phyloP scores from a whole-genome alignment of 1,139 yeast genomes.

The Blastobotrys elegans region DNA sequence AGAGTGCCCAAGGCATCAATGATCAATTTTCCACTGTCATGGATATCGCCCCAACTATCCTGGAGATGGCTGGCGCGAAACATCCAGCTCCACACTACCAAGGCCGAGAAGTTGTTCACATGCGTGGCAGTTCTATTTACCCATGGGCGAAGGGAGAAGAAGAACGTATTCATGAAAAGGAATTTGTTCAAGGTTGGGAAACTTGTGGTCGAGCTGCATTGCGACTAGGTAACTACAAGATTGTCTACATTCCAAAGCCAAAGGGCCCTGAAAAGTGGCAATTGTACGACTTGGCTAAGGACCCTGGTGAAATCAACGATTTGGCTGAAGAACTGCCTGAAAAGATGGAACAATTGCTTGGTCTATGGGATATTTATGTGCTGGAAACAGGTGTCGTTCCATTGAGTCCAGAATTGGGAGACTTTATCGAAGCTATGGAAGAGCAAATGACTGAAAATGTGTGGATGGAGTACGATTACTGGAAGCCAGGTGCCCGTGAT shows the following conservation, averaged over 20 bases:
- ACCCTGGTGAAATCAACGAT: constrained; percentile 48
- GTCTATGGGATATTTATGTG: constrained; percentile 50
- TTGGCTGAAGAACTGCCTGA: constrained; percentile 36
- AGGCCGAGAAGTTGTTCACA: constrained; percentile 40
- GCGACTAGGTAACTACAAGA: constrained; percentile 48
- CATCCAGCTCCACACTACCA: constrained; percentile 43
- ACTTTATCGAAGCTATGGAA: constrained; percentile 13
- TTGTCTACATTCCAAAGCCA: constrained; percentile 43
- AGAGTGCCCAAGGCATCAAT: constrained; percentile 3
- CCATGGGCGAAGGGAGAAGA: constrained; percentile 12
- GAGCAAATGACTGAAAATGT: constrained; percentile 13
- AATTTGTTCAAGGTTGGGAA: constrained; percentile 55
- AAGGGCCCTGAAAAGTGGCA: constrained; percentile 48
- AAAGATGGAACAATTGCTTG: constrained; percentile 39
- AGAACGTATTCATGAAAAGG: constrained; percentile 38
- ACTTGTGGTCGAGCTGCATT: constrained; percentile 53
- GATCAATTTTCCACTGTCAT: constrained; percentile 49
- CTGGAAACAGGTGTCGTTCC: constrained; percentile 52
- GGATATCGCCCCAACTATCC: constrained; percentile 52
- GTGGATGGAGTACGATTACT: constrained; percentile 14
- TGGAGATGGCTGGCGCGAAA: constrained; percentile 43
- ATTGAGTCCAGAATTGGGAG: constrained; percentile 19
- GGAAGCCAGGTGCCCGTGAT: constrained; percentile 15
- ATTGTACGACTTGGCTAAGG: constrained; percentile 41
- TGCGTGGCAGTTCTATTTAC: constrained; percentile 43